Evolutionary conservation across 2,329 filamentous ascomycete genomes (phyloP), one percentile per base, ranked within the genome.

Genomic region (Diplodia sapinea): DNA sequence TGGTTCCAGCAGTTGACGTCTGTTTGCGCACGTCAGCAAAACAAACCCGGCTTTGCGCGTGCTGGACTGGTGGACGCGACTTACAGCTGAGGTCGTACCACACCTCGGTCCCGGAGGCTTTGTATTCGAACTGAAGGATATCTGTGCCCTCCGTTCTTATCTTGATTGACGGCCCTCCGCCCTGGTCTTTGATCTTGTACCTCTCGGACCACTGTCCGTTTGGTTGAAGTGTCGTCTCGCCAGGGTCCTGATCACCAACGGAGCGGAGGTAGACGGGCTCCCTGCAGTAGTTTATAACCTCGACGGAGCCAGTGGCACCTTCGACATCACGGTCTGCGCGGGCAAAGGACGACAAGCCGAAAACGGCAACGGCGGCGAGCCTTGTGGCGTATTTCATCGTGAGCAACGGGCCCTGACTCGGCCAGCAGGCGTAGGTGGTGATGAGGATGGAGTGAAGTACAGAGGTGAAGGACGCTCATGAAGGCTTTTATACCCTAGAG

Each of bases 31-130:
- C 9, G 43, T 38, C n/a, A 29, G 38, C 6, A 9, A n/a, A 1
- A 3, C 36, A n/a, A 1, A 3, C 36, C 36, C 4, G 36, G 15
- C 5, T 26, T n/a, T 8, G 12, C n/a, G 13, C 26, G 26, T 26
- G 26, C 38, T 26, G 13, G 23, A 29, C 23, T 20, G n/a, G 7
- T 15, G 36, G 17, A 36, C 17, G 23, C 9, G 36, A 17, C 57
- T 49, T 62, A 62, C 57, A 62, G 57, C 57, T 62, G 3, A 62
- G 26, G 29, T 62, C n/a, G 40, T 62, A 62, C 40, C 40, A 62
- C 11, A 62, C 17, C 26, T 4, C 3, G 31, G 11, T n/a, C 54
- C 0, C 9, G 17, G 9, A 23, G 15, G 33, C n/a, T 23, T n/a
- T 15, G 12, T 59, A 59, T 38, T 59, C 55, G 2, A 59, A 17